phyloP scores from a whole-genome alignment of 106 monocot genomes.

The Acanthochlamys bracteata region DNA sequence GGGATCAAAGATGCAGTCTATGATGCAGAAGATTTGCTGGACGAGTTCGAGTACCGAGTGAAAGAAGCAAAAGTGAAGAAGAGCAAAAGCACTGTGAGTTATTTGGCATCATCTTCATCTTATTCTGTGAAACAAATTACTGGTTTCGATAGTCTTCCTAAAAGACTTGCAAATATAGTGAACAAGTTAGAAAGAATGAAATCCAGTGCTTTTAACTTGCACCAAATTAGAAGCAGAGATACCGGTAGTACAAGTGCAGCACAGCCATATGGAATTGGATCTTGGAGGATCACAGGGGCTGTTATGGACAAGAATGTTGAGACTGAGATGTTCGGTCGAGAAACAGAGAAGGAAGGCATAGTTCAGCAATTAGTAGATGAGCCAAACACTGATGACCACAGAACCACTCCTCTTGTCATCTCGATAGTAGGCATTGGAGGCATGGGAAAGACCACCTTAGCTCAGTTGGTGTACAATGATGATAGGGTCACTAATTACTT shows the following conservation, averaged over 20 bases:
- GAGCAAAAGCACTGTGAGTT: neutral
- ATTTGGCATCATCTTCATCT: neutral
- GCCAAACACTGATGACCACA: neutral
- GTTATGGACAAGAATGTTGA: neutral
- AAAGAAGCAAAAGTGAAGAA: neutral
- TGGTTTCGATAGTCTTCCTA: neutral
- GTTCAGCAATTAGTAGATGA: neutral
- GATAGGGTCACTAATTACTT: conserved; percentile 4
- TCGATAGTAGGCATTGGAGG: conserved; percentile 27
- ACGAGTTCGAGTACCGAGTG: conserved; percentile 3
- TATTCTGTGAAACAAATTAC: neutral
- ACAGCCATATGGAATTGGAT: no score
- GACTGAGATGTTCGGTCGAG: conserved; percentile 1
- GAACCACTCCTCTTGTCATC: neutral
- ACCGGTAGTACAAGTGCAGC: neutral
- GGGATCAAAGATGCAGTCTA: conserved; percentile 2
- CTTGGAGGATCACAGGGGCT: neutral
- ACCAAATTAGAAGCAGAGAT: neutral
- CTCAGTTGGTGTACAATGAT: conserved; percentile 22
- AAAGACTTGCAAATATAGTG: neutral
- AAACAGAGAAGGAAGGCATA: neutral
- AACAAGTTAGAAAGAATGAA: conserved; percentile 2
- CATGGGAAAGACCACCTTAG: conserved; percentile 36
- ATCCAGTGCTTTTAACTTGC: neutral
- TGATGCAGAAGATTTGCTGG: conserved; percentile 14